A percentile compares a stretch with the other conserved stretches of the same genome.
phyloP scores from a whole-genome alignment of 345 rosid genomes.

The Eucalyptus cloeziana region DNA sequence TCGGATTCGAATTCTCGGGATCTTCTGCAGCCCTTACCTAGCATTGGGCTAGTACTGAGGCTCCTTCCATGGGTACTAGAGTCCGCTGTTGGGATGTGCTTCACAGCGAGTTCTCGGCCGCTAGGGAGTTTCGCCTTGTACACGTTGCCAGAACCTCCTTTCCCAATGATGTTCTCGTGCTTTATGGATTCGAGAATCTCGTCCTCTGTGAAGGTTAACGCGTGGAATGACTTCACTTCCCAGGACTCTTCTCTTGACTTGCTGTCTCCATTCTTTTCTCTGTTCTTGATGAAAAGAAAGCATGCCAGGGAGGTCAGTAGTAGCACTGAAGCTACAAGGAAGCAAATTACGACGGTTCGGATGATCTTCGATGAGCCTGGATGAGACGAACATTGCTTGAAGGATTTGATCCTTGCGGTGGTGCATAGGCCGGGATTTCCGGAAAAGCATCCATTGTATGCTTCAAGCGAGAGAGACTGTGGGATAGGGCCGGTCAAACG shows the following conservation, averaged over 20 bases:
- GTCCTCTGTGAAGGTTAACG: conserved; percentile 55
- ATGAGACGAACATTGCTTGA: conserved; percentile 33
- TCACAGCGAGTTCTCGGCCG: conserved; percentile 80
- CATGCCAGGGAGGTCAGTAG: conserved; percentile 40
- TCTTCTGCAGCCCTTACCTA: conserved; percentile 20
- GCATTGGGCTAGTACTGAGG: conserved; percentile 55
- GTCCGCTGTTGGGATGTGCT: conserved; percentile 51
- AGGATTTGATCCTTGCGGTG: conserved; percentile 24
- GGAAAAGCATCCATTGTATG: conserved; percentile 62
- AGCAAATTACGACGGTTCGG: conserved; percentile 33
- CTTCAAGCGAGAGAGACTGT: conserved; percentile 44
- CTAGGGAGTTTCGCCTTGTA: conserved; percentile 53
- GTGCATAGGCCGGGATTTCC: conserved; percentile 76
- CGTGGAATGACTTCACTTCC: conserved; percentile 72
- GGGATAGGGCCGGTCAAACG: conserved; percentile 58
- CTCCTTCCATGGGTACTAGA: conserved; percentile 9
- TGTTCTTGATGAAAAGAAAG: conserved; percentile 41
- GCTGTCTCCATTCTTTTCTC: conserved; percentile 28
- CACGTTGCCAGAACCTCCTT: conserved; percentile 85
- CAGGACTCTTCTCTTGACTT: conserved; percentile 67
- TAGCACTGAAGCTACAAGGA: conserved; percentile 30
- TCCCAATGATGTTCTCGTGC: conserved; percentile 79
- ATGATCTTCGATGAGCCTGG: conserved; percentile 30
- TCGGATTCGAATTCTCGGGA: conserved; percentile 74
- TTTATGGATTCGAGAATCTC: conserved; percentile 84